Evolutionary conservation across 23 red algal species (phyloP), one percentile per base, ranked within the genome.

Genomic region (Cyanidium caldarium): DNA sequence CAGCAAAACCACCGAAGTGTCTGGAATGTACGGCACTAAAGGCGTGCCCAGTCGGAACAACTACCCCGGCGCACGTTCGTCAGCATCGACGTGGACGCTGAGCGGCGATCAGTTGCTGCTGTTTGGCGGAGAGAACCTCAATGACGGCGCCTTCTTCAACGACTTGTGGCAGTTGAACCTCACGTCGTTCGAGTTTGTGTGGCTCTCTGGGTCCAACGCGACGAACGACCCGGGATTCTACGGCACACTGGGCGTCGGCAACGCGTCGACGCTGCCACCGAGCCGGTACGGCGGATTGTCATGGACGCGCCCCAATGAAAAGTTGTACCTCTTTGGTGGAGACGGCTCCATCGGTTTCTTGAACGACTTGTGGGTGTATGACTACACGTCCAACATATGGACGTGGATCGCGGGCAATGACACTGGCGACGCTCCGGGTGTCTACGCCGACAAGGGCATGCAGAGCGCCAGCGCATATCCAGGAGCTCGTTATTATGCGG

Each of bases 361-460:
- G 51, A 61, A 61, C 31, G 51, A 61, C 21, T 25, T 61, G 3
- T 61, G 51, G 51, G 51, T 61, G n/a, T 61, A 61, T 28, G 31
- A 61, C 21, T 28, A 10, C 7, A 25, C 7, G 51, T 28, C n/a
- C 23, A 28, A 28, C 7, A 14, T 21, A 16, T 61, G 51, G 51
- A 61, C 51, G n/a, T 61, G 51, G 51, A 28, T 61, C 7, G 21
- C 10, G 3, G 51, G 51, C 7, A 61, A 25, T 25, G 51, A 61
- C 7, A 61, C 51, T 14, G 31, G n/a, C 7, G 23, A 28, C 21
- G 51, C 23, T 61, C 13, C 51, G 7, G n/a, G n/a, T 25, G 51
- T 61, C 5, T 61, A 61, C 51, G 51, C n/a, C 5, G 51, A 28
- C 5, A 28, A 28, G 10, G 31, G 31, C 23, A n/a, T n/a, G n/a